Base-by-base conservation (phyloP, 306 rosid species). In the Malus sylvestris region DNA sequence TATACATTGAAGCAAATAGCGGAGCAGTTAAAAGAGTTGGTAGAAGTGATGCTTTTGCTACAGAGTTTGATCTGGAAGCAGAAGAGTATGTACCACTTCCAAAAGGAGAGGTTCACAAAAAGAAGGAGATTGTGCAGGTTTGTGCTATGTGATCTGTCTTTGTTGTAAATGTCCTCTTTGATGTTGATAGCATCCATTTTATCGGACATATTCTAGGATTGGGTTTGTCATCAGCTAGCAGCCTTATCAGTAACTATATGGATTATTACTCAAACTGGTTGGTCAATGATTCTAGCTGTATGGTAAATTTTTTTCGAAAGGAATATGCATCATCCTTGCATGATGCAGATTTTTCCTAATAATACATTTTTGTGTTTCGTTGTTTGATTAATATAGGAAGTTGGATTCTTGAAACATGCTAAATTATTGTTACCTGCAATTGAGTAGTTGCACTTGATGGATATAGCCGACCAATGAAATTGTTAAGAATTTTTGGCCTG, bases 51-150 rank as follows among this genome's bases (percentile, higher is more conserved):
- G 97, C 98, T 78, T 95, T 88, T 87, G 98, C 98, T 68, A 89
- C 98, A 8, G 97, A 95, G 81, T 95, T 92, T 79, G 98, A 95
- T 86, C 97, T 95, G 72, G 98, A 95, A 79, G 98, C 98, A 45
- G 98, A 95, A 76, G 98, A 95, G 81, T 95, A 95, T 78, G 97
- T 95, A 73, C 97, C 98, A 61, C 97, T 95, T 84, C 97, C 98
- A 42, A 95, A 95, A 88, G 98, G 98, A 67, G 98, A 95, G 87
- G 98, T 95, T 84, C 98, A 95, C 85, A 95, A 95, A 67, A 92
- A 89, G 85, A 95, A 95, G 80, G 98, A 95, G 83, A 92, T 95
- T 79, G 97, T 95, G 74, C 96, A 95, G 98, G 97, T 95, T 71
- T 76, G 84, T 87, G 85, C 60, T 12, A 61, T 66, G 78, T 70